Conservation (phyloP, 768 basidiomycete species). For the Mycena capillaripes region DNA sequence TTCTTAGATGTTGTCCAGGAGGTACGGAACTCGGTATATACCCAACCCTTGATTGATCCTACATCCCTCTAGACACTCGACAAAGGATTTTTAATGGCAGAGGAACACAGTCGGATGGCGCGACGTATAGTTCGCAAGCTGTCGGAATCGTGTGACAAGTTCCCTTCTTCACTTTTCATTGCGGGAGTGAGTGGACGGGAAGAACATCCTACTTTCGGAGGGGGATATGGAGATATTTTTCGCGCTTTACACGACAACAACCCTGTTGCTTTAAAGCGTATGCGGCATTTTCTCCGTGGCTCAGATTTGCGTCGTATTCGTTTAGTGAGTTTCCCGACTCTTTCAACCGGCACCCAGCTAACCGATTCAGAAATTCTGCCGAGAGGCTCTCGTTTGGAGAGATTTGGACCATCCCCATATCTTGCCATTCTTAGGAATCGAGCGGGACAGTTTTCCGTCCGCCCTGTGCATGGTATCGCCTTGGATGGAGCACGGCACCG, state of each 20-base stretch:
- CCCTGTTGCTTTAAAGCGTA: too few relatives aligned
- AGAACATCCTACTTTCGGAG: too few relatives aligned
- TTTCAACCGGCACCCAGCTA: neutral
- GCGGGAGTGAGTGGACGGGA: too few relatives aligned
- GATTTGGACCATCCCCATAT: slow-evolving; percentile 45
- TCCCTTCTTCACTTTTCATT: neutral
- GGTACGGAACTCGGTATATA: neutral
- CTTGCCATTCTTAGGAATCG: too few relatives aligned
- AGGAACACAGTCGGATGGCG: neutral
- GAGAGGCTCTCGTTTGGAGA: slow-evolving; percentile 47
- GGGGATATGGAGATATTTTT: too few relatives aligned
- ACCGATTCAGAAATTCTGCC: slow-evolving; percentile 39
- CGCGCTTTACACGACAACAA: too few relatives aligned
- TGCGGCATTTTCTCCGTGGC: neutral
- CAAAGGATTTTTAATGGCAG: neutral
- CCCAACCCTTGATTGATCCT: neutral
- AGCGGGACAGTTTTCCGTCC: slow-evolving; percentile 39
- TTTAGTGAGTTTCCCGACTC: neutral
- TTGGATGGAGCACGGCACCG: slow-evolving; percentile 45
- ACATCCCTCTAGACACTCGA: neutral
- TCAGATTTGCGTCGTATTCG: slow-evolving; percentile 2
- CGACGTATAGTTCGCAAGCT: slow-evolving; percentile 15
- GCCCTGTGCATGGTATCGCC: slow-evolving; percentile 45
- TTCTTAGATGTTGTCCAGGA: slow-evolving; percentile 17
- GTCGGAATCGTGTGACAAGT: neutral